phyloP scores from a whole-genome alignment of 257 asterid species.

The Jaltomata sinuosa region DNA sequence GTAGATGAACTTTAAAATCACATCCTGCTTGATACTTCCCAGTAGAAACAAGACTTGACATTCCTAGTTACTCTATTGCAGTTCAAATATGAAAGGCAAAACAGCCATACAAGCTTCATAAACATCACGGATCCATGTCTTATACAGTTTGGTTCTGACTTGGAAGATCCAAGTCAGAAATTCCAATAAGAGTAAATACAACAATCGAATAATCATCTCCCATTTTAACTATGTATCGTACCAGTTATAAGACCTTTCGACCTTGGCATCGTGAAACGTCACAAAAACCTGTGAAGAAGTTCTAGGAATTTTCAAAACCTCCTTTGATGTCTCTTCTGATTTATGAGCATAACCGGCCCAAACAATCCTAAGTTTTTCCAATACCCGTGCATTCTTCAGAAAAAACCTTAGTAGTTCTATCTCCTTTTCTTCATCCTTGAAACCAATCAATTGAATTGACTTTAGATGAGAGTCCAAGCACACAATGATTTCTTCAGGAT shows the following conservation, averaged over 20 bases:
- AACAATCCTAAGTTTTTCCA: neutral
- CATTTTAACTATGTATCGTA: neutral
- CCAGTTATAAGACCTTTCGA: no score
- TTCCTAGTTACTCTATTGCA: neutral
- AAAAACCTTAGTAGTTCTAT: neutral
- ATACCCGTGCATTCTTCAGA: neutral
- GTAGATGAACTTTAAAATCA: no score
- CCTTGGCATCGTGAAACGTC: no score
- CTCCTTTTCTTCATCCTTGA: neutral
- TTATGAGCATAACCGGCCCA: neutral
- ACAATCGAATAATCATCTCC: no score
- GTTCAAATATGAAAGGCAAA: no score
- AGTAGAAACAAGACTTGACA: neutral
- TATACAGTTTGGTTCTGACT: neutral
- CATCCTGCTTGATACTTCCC: no score
- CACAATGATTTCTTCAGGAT: neutral
- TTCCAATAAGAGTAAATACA: neutral
- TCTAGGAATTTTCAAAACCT: neutral
- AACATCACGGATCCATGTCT: neutral
- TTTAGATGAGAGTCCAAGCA: neutral
- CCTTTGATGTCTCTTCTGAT: neutral
- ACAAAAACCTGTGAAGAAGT: no score
- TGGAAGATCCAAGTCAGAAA: neutral
- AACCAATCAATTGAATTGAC: no score
- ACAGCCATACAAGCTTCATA: neutral